phyloP scores from a whole-genome alignment of 106 monocot species.

The Dactylorhiza incarnata region DNA sequence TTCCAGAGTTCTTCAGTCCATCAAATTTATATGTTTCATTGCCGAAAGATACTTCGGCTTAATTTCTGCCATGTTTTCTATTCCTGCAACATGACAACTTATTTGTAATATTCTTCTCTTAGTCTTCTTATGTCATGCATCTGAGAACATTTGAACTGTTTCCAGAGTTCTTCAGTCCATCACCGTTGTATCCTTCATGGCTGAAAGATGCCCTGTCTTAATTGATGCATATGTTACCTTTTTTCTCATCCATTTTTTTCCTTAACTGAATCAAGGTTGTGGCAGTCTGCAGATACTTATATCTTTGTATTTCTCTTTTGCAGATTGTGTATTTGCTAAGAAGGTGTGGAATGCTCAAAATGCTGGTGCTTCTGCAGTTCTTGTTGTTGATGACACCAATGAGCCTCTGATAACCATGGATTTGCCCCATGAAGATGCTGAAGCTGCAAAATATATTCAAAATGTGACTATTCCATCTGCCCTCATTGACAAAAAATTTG shows the following conservation, averaged over 20 bases:
- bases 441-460: constrained; percentile 68
- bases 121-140: background rate
- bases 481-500: constrained; percentile 74
- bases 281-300: background rate
- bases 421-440: constrained; percentile 78
- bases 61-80: background rate
- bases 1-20: background rate
- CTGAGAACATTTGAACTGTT: background rate
- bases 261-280: background rate
- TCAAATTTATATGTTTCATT: background rate
- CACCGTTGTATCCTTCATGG: background rate
- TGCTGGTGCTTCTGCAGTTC: constrained; percentile 86
- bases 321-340: constrained; percentile 90
- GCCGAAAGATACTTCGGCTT: background rate
- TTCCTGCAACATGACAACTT: background rate
- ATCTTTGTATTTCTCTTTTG: constrained; percentile 11
- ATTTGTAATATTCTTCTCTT: background rate
- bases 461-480: constrained; percentile 97
- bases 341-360: constrained; percentile 94
- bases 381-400: constrained; percentile 80
- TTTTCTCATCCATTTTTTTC: background rate
- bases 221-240: background rate
- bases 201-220: background rate
- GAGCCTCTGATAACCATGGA: constrained; percentile 97
- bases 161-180: background rate